A percentile compares a stretch with the other conserved stretches of the same genome.
These are phyloP conservation scores for Cenchrus purpureus DNA, from an alignment of 176 grass and related monocot genomes.

Conservation along the genomic window DNA sequence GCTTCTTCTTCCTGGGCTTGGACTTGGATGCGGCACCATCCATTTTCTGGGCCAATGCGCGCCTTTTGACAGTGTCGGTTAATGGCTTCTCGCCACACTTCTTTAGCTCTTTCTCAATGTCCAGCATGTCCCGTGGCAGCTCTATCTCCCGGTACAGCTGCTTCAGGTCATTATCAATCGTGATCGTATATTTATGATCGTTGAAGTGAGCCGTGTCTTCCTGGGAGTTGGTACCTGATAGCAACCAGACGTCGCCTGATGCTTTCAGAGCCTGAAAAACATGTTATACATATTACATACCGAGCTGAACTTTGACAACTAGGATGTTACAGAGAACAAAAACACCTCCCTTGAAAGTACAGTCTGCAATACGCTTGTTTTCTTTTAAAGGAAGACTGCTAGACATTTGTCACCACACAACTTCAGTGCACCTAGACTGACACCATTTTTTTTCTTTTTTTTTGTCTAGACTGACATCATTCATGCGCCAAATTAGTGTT, in stretches of 20 bases:
- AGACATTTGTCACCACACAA: neutral
- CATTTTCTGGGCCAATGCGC: constrained; percentile 39
- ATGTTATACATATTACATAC: neutral
- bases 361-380: neutral
- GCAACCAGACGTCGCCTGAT: constrained; percentile 50
- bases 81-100: constrained; percentile 72
- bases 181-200: constrained; percentile 47
- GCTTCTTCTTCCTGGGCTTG: constrained; percentile 64
- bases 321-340: neutral
- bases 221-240: constrained; percentile 67
- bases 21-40: constrained; percentile 46
- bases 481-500: neutral
- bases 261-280: constrained; percentile 59
- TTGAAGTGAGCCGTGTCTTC: constrained; percentile 63
- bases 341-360: neutral
- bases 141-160: constrained; percentile 43
- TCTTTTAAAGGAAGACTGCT: no score
- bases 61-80: constrained; percentile 63
- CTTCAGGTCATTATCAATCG: constrained; percentile 63
- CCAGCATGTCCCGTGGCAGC: constrained; percentile 74
- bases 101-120: constrained; percentile 78
- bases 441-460: neutral
- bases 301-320: neutral
- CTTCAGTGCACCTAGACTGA: neutral
- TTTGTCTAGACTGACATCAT: neutral